Base-by-base conservation (phyloP, 129 eudicot genomes). In the Cynara cardunculus region DNA sequence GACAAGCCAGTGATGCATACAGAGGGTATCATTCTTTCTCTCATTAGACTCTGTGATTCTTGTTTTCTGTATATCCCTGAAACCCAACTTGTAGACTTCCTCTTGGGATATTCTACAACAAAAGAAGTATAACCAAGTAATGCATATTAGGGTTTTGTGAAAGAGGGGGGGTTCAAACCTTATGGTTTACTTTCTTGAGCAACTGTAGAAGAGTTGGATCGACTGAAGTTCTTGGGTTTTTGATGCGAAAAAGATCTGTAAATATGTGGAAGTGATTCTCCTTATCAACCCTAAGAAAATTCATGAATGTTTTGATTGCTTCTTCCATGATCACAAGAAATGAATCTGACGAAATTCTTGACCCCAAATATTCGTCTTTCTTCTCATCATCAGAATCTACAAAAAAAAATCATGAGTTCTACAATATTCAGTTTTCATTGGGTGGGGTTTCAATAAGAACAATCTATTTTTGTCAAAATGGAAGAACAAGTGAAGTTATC, bases 251-350 rank as follows among this genome's bases (percentile, higher is more conserved):
- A 25, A 95, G 75, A 73, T 88, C 82, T 25, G 88, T 75, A 72
- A 96, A 27, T 37, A 89, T 84, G n/a, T 89, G 93, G 39, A 88
- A 91, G 25, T 80, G 97, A 82, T 72, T 92, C 85, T 85, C 90
- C 76, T 77, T 90, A 71, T 96, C 99, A 77, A 94, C 97, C 86
- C 80, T 90, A 18, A 96, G 90, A 86, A 96, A 96, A 76, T 82
- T 83, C 99, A 90, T 92, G 84, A 96, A 96, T 49, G 97, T 96
- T 78, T 84, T 90, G 44, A 96, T 96, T 80, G 94, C 80, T 81
- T 91, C 99, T 85, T 90, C 99, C 90, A 96, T 87, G 46, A 92
- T 90, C 18, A 24, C 41, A 18, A 92, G 88, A 68, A 96, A 96
- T 65, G 91, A 79, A 59, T 71, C 85, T 32, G 99, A 96, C 3